These are phyloP conservation scores for Kwoniella mangroviensis DNA, from an alignment of 768 basidiomycete genomes.

Conservation along the genomic window DNA sequence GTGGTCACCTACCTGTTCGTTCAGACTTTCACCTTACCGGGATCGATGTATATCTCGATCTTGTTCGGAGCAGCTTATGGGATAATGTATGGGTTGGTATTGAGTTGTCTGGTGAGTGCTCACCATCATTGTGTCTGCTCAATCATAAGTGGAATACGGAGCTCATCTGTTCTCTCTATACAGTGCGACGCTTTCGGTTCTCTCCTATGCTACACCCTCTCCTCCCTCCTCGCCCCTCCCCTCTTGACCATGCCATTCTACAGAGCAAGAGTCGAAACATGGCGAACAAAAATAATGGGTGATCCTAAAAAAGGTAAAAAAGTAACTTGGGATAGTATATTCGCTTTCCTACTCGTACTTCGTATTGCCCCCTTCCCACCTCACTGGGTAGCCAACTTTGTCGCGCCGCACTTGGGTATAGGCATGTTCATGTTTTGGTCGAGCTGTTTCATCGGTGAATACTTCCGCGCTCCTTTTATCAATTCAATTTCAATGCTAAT, in stretches of 20 bases:
- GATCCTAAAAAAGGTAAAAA: conserved; percentile 70
- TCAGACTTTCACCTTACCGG: conserved; percentile 94
- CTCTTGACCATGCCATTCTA: conserved; percentile 84
- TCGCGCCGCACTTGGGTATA: conserved; percentile 91
- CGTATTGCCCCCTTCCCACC: conserved; percentile 85
- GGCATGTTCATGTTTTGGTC: conserved; percentile 83
- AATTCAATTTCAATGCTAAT: neutral
- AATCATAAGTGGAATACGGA: too few relatives aligned
- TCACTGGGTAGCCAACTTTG: conserved; percentile 93
- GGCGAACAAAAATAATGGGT: conserved; percentile 75
- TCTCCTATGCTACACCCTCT: conserved; percentile 88
- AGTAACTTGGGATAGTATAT: conserved; percentile 61
- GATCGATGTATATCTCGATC: conserved; percentile 97
- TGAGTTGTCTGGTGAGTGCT: conserved; percentile 73
- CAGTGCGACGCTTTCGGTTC: conserved; percentile 87
- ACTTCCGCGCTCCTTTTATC: neutral
- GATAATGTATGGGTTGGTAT: conserved; percentile 77
- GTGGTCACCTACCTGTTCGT: conserved; percentile 88
- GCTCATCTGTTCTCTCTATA: too few relatives aligned
- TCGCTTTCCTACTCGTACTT: conserved; percentile 91
- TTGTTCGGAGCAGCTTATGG: conserved; percentile 96
- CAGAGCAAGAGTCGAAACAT: conserved; percentile 78
- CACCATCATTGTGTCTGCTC: too few relatives aligned
- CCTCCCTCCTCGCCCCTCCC: conserved; percentile 88
- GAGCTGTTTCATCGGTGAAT: conserved; percentile 74